Base-by-base conservation (phyloP, 108 stramenopile species). In the Nitzschia sp. region DNA sequence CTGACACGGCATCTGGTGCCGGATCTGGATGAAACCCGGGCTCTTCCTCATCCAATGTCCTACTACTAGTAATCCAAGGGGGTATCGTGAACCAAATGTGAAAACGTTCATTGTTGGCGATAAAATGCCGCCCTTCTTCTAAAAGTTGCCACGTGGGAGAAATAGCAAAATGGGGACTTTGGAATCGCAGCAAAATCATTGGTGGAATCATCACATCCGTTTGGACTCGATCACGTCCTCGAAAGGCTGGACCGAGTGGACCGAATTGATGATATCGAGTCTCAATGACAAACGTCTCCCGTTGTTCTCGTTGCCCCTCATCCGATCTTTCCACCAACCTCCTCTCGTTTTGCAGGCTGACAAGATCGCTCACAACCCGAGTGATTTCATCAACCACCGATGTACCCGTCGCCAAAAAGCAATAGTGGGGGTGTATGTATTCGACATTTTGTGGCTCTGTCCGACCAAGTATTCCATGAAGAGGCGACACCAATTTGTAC, bases 181-280 rank as follows among this genome's bases (percentile, higher is more conserved):
- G 50, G 3, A 66, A 53, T 3, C 26, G 35, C 17, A 53, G 4
- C 21, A 45, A 19, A 2, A 54, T 23, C n/a, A 33, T 32, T 8
- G 11, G 6, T 25, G 70, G 52, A n/a, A 25, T 4, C 36, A 71
- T 61, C 33, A 38, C 23, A 16, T 44, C 25, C 2, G 35, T 54
- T 16, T 56, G 30, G n/a, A 76, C 48, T n/a, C 46, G 27, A 64
- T 80, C 80, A 3, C 80, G 58, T 1, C 80, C 80, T 16, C 80
- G 75, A 65, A 80, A 80, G 33, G 73, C 50, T 13, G 74, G 73
- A 11, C 80, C 80, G 19, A 80, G 45, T 11, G 60, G 71, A 31
- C 80, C 80, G 46, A 80, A 80, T 32, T 63, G 34, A 62, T 76
- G 62, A 30, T 63, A 13, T 2, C 52, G 55, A 16, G 58, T 69